Evolutionary conservation across 2,329 filamentous ascomycete genomes (phyloP).

Genomic region (Colletotrichum sansevieriae): DNA sequence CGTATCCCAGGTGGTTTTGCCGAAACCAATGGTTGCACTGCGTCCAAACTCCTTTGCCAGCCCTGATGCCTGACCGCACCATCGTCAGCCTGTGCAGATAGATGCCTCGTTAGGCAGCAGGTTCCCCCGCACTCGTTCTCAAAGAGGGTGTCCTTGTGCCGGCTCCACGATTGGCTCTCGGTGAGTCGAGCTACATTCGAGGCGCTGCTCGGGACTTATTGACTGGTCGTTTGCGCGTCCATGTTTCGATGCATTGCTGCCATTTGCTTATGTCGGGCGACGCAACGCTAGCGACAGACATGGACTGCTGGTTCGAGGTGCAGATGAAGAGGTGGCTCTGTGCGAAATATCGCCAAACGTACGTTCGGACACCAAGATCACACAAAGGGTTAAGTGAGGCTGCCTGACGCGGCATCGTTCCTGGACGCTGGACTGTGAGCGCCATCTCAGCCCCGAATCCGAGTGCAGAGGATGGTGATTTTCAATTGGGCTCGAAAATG

Average conservation of each 20-base stretch:
- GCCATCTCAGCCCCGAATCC: too few species aligned
- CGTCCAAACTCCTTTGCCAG: neutral
- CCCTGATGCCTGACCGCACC: neutral
- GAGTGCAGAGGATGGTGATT: too few species aligned
- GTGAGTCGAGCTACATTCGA: neutral
- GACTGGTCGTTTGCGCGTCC: constrained; percentile 21
- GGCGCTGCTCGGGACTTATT: constrained; percentile 11
- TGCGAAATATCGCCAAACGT: too few species aligned
- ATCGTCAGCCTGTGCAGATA: neutral
- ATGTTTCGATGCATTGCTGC: constrained; percentile 20
- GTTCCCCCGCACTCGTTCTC: constrained; percentile 11
- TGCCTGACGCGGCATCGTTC: too few species aligned
- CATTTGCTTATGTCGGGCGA: constrained; percentile 18
- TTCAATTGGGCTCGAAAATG: too few species aligned
- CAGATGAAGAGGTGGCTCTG: too few species aligned
- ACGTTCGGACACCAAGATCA: too few species aligned
- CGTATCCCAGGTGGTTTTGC: too few species aligned
- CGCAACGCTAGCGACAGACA: neutral
- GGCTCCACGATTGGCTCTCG: neutral
- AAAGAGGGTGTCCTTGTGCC: neutral
- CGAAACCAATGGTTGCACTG: too few species aligned
- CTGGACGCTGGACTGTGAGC: too few species aligned
- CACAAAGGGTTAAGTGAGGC: too few species aligned
- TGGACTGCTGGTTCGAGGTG: too few species aligned
- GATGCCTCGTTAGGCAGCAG: neutral